A percentile compares a stretch with the other conserved stretches of the same genome.
phyloP scores from a whole-genome alignment of 768 basidiomycete genomes.

The Sarcodon aspratus region DNA sequence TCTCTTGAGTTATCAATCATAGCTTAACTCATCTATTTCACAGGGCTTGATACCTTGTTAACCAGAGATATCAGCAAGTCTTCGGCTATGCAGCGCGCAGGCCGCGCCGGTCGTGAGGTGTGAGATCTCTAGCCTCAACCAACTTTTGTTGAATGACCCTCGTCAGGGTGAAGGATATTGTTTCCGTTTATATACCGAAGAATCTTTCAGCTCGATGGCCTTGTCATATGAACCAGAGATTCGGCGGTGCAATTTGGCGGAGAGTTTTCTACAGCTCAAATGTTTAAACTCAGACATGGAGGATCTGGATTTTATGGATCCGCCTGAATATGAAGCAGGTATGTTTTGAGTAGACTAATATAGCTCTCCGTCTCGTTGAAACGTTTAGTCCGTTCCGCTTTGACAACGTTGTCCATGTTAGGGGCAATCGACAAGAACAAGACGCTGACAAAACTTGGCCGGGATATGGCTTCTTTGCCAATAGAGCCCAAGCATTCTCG shows the following conservation, averaged over 20 bases:
- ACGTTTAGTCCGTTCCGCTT: conserved; percentile 41
- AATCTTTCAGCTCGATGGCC: conserved; percentile 56
- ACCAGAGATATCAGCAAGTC: conserved; percentile 81
- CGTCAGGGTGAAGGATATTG: conserved; percentile 69
- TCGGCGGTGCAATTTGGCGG: conserved; percentile 72
- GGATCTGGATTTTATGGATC: conserved; percentile 81
- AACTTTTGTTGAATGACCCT: neutral
- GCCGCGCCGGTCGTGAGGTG: conserved; percentile 93
- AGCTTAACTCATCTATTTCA: neutral
- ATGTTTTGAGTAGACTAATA: conserved; percentile 18
- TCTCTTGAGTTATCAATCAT: neutral
- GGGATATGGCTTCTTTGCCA: conserved; percentile 83
- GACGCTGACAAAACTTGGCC: conserved; percentile 60
- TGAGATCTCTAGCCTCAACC: conserved; percentile 1
- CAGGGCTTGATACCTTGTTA: conserved; percentile 82
- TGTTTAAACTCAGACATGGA: conserved; percentile 75
- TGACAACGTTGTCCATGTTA: conserved; percentile 68
- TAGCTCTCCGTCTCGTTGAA: neutral
- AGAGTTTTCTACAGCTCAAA: conserved; percentile 77
- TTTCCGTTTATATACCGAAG: conserved; percentile 88
- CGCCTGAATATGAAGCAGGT: conserved; percentile 69
- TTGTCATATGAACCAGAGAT: conserved; percentile 81
- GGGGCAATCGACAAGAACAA: conserved; percentile 64
- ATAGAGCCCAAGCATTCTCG: conserved; percentile 81
- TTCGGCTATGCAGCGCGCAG: conserved; percentile 87